Evolutionary conservation across 108 stramenopile species (phyloP).

Genomic region (Skeletonema grethae): DNA sequence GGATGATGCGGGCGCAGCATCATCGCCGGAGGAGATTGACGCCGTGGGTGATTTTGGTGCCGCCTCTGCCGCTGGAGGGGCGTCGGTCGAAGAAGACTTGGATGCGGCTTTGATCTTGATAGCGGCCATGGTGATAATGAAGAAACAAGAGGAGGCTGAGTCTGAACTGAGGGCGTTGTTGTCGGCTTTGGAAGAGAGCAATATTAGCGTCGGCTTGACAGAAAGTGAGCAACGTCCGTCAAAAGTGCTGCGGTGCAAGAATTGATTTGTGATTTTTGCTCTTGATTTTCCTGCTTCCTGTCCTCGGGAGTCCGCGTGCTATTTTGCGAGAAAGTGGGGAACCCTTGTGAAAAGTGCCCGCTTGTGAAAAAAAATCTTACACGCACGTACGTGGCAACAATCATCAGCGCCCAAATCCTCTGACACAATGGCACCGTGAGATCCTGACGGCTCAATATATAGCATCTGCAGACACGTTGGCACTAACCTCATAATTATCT

Average conservation of each 20-base stretch:
- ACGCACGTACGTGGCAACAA: no score
- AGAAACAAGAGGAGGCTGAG: background rate
- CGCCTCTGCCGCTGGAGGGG: background rate
- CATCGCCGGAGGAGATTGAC: background rate
- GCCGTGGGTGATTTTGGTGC: background rate
- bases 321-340: no score
- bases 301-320: no score
- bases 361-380: no score
- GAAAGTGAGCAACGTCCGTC: background rate
- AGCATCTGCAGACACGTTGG: background rate
- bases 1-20: background rate
- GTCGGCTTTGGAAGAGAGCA: background rate
- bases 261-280: background rate
- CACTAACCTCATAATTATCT: background rate
- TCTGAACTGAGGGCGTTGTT: slow-evolving; percentile 3
- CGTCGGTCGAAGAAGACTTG: background rate
- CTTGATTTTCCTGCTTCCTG: no score
- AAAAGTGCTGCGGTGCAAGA: background rate
- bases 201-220: background rate
- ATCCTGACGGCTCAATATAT: no score
- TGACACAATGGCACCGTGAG: no score
- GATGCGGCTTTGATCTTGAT: background rate
- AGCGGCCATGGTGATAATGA: background rate
- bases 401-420: no score
- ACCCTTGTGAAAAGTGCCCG: no score